Percentiles rank a stretch among this genome's conserved stretches.
Evolutionary conservation across 495 filamentous ascomycete genomes (phyloP).

Genomic region (Penicillium fimorum): DNA sequence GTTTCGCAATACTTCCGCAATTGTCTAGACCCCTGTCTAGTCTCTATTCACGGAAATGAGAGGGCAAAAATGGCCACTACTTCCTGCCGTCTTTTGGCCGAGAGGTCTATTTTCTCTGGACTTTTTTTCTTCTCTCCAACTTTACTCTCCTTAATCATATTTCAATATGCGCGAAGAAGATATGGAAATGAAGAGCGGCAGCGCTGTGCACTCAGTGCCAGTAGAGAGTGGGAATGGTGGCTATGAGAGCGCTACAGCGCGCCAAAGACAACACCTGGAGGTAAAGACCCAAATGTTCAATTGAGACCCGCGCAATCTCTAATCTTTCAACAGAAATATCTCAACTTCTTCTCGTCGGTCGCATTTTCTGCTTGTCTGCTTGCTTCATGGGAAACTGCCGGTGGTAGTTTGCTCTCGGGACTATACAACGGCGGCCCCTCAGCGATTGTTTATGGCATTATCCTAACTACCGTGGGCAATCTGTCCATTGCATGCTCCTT

Average conservation of each 20-base stretch:
- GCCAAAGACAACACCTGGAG: slow-evolving; percentile 29
- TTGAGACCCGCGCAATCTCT: slow-evolving; percentile 6
- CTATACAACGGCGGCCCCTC: slow-evolving; percentile 34
- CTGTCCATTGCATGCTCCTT: slow-evolving; percentile 30
- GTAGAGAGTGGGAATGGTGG: slow-evolving; percentile 12
- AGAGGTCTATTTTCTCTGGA: not conserved
- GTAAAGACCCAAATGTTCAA: slow-evolving; percentile 9
- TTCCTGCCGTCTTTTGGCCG: slow-evolving; percentile 3
- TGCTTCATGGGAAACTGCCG: slow-evolving; percentile 38
- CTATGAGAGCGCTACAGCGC: slow-evolving; percentile 20
- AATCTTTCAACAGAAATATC: slow-evolving; percentile 29
- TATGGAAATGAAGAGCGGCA: slow-evolving; percentile 26
- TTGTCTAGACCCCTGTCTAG: slow-evolving; percentile 16
- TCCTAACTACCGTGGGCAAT: slow-evolving; percentile 28
- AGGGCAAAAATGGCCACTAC: slow-evolving; percentile 1
- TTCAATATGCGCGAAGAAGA: slow-evolving; percentile 26
- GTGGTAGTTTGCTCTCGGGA: slow-evolving; percentile 26
- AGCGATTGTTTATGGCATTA: slow-evolving; percentile 31
- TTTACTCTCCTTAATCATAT: not conserved
- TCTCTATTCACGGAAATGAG: slow-evolving; percentile 6
- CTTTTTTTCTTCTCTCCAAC: not conserved
- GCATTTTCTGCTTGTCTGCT: slow-evolving; percentile 35
- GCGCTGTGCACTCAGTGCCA: slow-evolving; percentile 21
- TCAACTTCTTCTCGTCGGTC: slow-evolving; percentile 35
- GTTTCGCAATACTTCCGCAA: slow-evolving; percentile 18